phyloP scores from a whole-genome alignment of 108 stramenopile genomes.

The Craspedostauros australis region DNA sequence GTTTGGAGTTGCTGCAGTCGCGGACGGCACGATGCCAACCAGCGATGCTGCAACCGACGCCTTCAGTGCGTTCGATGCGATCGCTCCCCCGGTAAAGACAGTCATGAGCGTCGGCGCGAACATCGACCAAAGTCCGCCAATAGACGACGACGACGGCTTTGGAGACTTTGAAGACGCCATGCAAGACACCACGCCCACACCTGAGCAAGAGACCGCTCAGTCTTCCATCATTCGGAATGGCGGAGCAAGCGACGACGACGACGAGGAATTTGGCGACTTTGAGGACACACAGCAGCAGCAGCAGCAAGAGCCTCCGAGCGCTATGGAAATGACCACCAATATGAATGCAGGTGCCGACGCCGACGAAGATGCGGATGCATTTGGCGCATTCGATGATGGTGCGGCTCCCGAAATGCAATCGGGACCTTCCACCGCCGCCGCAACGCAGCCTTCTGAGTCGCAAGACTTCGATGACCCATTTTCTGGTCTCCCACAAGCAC shows the following conservation, averaged over 20 bases:
- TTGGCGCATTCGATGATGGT: too few relatives aligned
- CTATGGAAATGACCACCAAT: too few relatives aligned
- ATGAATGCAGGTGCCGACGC: neutral
- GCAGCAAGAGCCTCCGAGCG: neutral
- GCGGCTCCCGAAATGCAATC: neutral
- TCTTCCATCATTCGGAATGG: neutral
- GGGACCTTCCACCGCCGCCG: too few relatives aligned
- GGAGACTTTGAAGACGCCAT: slow-evolving; percentile 9
- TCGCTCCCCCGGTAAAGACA: slow-evolving; percentile 14
- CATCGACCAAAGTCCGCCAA: too few relatives aligned
- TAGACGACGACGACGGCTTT: neutral
- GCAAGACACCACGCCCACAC: neutral
- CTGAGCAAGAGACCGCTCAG: neutral
- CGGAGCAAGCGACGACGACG: neutral
- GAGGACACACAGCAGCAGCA: neutral
- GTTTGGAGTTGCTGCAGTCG: neutral
- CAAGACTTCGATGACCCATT: too few relatives aligned
- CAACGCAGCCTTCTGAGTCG: too few relatives aligned
- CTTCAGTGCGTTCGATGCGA: neutral
- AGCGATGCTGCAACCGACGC: neutral
- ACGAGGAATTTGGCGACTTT: slow-evolving; percentile 29
- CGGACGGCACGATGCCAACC: neutral
- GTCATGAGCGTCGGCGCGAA: neutral
- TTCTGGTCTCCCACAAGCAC: too few relatives aligned
- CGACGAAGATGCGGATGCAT: too few relatives aligned